Evolutionary conservation across 2,329 filamentous ascomycete genomes (phyloP).

Genomic region (Volutella citrinella): DNA sequence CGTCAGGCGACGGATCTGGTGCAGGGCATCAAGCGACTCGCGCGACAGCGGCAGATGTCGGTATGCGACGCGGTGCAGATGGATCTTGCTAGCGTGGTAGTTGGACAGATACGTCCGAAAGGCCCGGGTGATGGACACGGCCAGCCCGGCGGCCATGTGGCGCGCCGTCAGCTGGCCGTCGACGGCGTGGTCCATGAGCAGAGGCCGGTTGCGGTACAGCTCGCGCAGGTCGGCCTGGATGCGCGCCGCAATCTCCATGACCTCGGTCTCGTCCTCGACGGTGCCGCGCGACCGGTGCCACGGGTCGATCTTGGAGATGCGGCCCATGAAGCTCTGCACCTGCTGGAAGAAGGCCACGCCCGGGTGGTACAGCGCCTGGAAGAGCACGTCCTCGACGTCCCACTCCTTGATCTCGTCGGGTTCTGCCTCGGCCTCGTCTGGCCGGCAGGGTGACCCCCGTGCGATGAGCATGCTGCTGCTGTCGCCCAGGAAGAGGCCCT

Average conservation of each 20-base stretch:
- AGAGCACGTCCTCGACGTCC: slow-evolving; percentile 49
- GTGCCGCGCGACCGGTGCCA: slow-evolving; percentile 55
- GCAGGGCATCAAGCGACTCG: slow-evolving; percentile 45
- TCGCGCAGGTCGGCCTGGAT: slow-evolving; percentile 50
- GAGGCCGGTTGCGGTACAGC: slow-evolving; percentile 48
- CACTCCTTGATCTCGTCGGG: slow-evolving; percentile 25
- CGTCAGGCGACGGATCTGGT: slow-evolving; percentile 46
- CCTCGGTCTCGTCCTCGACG: slow-evolving; percentile 56
- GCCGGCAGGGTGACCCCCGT: no score
- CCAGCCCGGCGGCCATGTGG: slow-evolving; percentile 46
- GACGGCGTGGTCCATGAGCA: slow-evolving; percentile 54
- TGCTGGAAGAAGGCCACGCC: slow-evolving; percentile 57
- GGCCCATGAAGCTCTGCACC: slow-evolving; percentile 55
- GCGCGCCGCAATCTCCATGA: slow-evolving; percentile 50
- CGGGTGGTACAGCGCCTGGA: slow-evolving; percentile 53
- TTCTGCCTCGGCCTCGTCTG: slow-evolving; percentile 32
- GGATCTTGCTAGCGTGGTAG: slow-evolving; percentile 54
- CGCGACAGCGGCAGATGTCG: slow-evolving; percentile 49
- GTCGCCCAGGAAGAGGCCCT: slow-evolving; percentile 49
- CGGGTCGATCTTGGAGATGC: slow-evolving; percentile 54
- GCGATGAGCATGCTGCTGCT: slow-evolving; percentile 45
- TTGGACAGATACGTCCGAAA: slow-evolving; percentile 55
- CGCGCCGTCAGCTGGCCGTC: slow-evolving; percentile 47
- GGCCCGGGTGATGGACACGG: slow-evolving; percentile 48
- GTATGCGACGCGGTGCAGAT: slow-evolving; percentile 56